These are phyloP conservation scores for Bimuria novae-zelandiae DNA, from an alignment of 2,329 filamentous ascomycete species.

Conservation along the genomic window DNA sequence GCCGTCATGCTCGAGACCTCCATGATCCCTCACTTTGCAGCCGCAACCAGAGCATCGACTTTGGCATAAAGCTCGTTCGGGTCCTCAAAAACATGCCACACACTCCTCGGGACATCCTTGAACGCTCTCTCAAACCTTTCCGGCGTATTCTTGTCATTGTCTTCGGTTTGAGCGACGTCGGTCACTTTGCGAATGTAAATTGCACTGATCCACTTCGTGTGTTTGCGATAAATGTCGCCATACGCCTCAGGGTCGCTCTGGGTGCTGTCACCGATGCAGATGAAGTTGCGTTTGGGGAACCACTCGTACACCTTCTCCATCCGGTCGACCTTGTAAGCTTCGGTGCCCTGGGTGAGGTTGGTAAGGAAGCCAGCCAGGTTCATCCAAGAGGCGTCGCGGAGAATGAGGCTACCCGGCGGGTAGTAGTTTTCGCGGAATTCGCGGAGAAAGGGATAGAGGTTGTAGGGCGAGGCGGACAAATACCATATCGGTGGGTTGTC, in stretches of 20 bases:
- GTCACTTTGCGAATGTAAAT: constrained; percentile 86
- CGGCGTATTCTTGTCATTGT: constrained; percentile 69
- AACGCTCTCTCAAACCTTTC: constrained; percentile 85
- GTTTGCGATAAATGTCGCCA: constrained; percentile 71
- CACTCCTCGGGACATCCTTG: constrained; percentile 66
- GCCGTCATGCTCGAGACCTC: too few relatives aligned
- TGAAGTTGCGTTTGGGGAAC: constrained; percentile 78
- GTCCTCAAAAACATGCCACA: constrained; percentile 84
- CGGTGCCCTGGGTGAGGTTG: constrained; percentile 77
- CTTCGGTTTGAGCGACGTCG: constrained; percentile 73
- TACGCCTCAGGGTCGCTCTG: constrained; percentile 92
- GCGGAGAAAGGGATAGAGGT: constrained; percentile 85
- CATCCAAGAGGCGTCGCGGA: constrained; percentile 86
- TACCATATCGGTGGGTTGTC: constrained; percentile 82
- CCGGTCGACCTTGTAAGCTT: constrained; percentile 82
- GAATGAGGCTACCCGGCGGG: constrained; percentile 77
- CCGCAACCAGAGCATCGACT: constrained; percentile 35
- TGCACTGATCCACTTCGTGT: constrained; percentile 76
- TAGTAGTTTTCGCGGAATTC: constrained; percentile 73
- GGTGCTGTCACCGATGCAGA: constrained; percentile 88
- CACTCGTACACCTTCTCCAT: constrained; percentile 78
- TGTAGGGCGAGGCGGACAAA: constrained; percentile 91
- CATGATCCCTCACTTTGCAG: constrained; percentile 1
- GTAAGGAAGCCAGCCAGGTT: constrained; percentile 79
- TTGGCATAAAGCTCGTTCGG: constrained; percentile 65